A percentile compares a stretch with the other conserved stretches of the same genome.
Conservation (phyloP, 2,329 filamentous ascomycete species). For the Alternaria tenuissima region DNA sequence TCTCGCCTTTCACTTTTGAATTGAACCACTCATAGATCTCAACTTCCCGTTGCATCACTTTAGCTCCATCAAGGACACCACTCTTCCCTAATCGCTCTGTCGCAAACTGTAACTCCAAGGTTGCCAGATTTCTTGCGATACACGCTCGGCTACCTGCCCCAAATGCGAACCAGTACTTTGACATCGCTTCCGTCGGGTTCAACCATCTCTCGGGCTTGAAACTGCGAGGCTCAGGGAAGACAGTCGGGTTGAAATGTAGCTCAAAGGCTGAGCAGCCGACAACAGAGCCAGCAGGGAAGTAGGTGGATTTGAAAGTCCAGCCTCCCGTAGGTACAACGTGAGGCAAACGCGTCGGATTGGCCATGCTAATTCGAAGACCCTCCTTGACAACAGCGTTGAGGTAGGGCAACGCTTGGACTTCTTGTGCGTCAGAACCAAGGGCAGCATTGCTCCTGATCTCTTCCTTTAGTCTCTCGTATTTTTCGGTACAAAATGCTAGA, state of each 20-base stretch:
- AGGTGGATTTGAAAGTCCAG: slow-evolving; percentile 36
- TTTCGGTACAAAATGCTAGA: slow-evolving; percentile 27
- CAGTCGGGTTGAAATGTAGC: slow-evolving; percentile 32
- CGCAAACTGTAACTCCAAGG: slow-evolving; percentile 36
- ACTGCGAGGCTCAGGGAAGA: slow-evolving; percentile 27
- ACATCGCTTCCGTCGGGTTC: slow-evolving; percentile 38
- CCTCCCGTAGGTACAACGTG: slow-evolving; percentile 40
- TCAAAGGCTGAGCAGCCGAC: slow-evolving; percentile 43
- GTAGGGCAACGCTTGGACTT: slow-evolving; percentile 51
- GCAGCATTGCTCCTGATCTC: slow-evolving; percentile 30
- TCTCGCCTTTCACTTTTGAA: slow-evolving; percentile 59
- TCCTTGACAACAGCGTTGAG: slow-evolving; percentile 58
- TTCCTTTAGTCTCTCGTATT: slow-evolving; percentile 28
- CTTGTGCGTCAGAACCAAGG: slow-evolving; percentile 18
- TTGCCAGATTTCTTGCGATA: slow-evolving; percentile 44
- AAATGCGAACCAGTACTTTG: slow-evolving; percentile 45
- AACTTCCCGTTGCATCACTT: slow-evolving; percentile 52
- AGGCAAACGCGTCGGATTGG: slow-evolving; percentile 43
- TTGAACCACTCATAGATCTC: slow-evolving; percentile 67
- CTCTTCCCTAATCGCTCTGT: slow-evolving; percentile 54
- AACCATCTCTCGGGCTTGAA: slow-evolving; percentile 48
- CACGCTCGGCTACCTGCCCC: slow-evolving; percentile 43
- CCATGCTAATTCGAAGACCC: slow-evolving; percentile 55
- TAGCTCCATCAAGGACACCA: slow-evolving; percentile 57
- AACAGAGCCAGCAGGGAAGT: slow-evolving; percentile 33